Evolutionary conservation across 1,284 basidiomycete genomes (phyloP), one percentile per base, ranked within the genome.

Genomic region (Xanthoconium separans): DNA sequence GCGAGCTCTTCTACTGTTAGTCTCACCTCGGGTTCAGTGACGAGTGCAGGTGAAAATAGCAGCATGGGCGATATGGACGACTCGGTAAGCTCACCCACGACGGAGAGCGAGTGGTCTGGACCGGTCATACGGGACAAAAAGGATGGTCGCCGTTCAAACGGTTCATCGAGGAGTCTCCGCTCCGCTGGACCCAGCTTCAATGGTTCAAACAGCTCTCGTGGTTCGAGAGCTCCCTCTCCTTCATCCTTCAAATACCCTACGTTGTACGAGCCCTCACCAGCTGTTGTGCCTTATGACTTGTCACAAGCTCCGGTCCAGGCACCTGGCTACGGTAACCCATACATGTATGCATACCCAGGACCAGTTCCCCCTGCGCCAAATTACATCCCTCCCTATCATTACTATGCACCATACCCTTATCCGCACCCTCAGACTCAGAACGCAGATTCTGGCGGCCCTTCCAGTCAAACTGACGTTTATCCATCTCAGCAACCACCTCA

Each of bases 101-200:
- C 87, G 9, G 88, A 91, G 70, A 89, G 87, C 67, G 89, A 91
- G 69, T 88, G 85, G 80, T 88, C 88, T 4, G 82, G 77, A 3
- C 82, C 87, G 33, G 74, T 75, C 51, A 72, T 75, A 39, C 74
- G 81, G 43, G 81, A 84, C 59, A 81, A 77, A 63, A 79, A 76
- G 60, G 80, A 81, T 50, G 64, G 65, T 42, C 72, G 75, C 30
- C 75, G 77, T 47, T 78, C 79, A 2, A 77, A 78, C 42, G 80
- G 80, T 4, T 83, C 84, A 13, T 76, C 77, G 9, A 78, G 84
- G 56, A 83, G 85, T 33, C 63, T 83, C 22, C 79, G 83, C 46
- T 77, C 79, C 24, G 75, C 72, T 53, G 78, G 75, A 18, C 72
- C 75, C 42, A 69, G 79, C 24, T 82, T 78, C 69, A 77, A 77